These are phyloP conservation scores for Yarrowia sp. DNA, from an alignment of 805 yeast genomes.

Conservation along the genomic window DNA sequence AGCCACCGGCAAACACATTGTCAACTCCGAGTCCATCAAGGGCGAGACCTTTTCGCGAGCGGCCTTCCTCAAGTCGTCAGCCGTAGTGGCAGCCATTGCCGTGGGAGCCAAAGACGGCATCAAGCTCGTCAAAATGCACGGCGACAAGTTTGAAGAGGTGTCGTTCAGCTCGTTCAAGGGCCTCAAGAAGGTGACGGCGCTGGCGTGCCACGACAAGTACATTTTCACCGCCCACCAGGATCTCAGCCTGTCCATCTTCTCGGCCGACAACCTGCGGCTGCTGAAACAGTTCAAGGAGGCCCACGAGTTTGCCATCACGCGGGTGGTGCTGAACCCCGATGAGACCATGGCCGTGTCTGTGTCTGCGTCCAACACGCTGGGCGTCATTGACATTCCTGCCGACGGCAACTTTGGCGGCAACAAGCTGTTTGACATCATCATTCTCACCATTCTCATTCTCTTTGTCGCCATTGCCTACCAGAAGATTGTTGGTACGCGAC, in stretches of 20 bases:
- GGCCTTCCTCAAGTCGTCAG: conserved; percentile 4
- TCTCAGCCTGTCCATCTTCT: conserved; percentile 66
- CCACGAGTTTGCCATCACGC: conserved; percentile 81
- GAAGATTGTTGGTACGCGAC: conserved; percentile 50
- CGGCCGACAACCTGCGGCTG: conserved; percentile 59
- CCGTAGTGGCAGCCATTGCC: conserved; percentile 13
- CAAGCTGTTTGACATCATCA: conserved; percentile 42
- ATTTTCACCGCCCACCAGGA: conserved; percentile 70
- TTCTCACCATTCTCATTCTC: conserved; percentile 46
- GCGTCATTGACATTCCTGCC: conserved; percentile 64
- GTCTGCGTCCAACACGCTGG: conserved; percentile 78
- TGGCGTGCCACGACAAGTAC: conserved; percentile 58
- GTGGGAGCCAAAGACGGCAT: conserved; percentile 22
- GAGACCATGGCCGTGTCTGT: conserved; percentile 72
- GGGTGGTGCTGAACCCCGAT: conserved; percentile 70
- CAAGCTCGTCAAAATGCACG: conserved; percentile 32
- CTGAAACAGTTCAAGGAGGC: conserved; percentile 63
- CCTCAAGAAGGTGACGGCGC: conserved; percentile 53
- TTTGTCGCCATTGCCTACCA: conserved; percentile 43
- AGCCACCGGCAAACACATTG: conserved; percentile 45
- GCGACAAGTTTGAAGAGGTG: conserved; percentile 12
- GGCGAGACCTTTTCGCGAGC: conserved; percentile 32
- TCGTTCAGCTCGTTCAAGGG: conserved; percentile 18
- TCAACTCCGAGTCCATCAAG: conserved; percentile 28
- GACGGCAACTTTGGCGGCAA: conserved; percentile 44